Evolutionary conservation across 495 filamentous ascomycete species (phyloP).

Genomic region (Thermothielavioides terrestris): DNA sequence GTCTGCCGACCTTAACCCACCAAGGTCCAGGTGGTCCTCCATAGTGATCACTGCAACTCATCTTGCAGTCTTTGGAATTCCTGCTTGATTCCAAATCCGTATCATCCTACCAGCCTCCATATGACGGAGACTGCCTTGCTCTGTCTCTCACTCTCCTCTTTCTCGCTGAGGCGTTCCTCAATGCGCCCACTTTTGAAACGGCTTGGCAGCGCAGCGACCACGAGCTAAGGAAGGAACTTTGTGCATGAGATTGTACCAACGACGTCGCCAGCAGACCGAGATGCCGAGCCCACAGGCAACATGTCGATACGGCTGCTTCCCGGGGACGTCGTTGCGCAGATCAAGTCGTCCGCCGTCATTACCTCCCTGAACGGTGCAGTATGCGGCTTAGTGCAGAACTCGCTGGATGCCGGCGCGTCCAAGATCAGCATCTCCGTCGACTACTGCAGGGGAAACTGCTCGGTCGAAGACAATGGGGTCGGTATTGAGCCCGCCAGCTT

Average conservation of each 20-base stretch:
- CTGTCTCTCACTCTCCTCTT: too few relatives aligned
- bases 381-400: slow-evolving; percentile 71
- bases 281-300: slow-evolving; percentile 18
- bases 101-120: too few relatives aligned
- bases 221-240: too few relatives aligned
- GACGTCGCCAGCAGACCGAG: not conserved
- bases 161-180: too few relatives aligned
- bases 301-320: slow-evolving; percentile 67
- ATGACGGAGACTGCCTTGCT: too few relatives aligned
- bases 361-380: slow-evolving; percentile 66
- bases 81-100: too few relatives aligned
- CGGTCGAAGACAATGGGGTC: slow-evolving; percentile 78
- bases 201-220: not conserved
- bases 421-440: slow-evolving; percentile 67
- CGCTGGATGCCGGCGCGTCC: slow-evolving; percentile 70
- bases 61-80: too few relatives aligned
- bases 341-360: slow-evolving; percentile 76
- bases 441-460: slow-evolving; percentile 66
- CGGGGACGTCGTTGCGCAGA: slow-evolving; percentile 66
- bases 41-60: too few relatives aligned
- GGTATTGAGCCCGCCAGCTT: slow-evolving; percentile 74
- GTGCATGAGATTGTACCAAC: too few relatives aligned
- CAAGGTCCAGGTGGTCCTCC: too few relatives aligned
- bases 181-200: too few relatives aligned
- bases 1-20: too few relatives aligned